Conservation (phyloP, 2,329 filamentous ascomycete genomes). For the Thelonectria blattea region DNA sequence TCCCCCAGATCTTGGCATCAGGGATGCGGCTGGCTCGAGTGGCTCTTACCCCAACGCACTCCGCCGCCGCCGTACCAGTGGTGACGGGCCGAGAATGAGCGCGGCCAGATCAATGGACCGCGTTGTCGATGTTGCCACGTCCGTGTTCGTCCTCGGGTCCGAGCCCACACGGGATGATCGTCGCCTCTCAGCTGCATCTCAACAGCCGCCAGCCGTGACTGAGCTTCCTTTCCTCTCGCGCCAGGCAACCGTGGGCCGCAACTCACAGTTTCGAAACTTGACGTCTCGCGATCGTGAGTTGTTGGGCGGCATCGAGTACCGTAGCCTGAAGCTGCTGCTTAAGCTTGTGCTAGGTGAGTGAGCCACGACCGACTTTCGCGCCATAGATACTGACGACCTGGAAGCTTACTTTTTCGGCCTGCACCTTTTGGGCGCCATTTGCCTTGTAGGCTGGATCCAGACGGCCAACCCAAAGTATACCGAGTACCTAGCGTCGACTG, state of each 20-base stretch:
- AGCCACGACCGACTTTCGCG: no score
- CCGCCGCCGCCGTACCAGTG: slow-evolving; percentile 34
- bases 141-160: slow-evolving; percentile 46
- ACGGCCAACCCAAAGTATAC: slow-evolving; percentile 48
- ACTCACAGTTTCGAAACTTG: slow-evolving; percentile 53
- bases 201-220: slow-evolving; percentile 24
- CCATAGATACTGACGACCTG: neutral
- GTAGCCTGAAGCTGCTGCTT: slow-evolving; percentile 54
- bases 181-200: slow-evolving; percentile 12
- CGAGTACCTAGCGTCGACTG: slow-evolving; percentile 47
- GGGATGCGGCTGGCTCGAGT: slow-evolving; percentile 18
- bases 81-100: slow-evolving; percentile 29
- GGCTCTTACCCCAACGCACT: slow-evolving; percentile 21
- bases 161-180: slow-evolving; percentile 13
- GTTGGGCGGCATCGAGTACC: slow-evolving; percentile 60
- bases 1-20: slow-evolving; percentile 30
- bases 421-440: slow-evolving; percentile 53
- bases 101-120: slow-evolving; percentile 46
- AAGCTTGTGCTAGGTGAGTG: slow-evolving; percentile 51
- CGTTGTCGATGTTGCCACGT: slow-evolving; percentile 43
- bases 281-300: slow-evolving; percentile 48
- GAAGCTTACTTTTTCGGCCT: slow-evolving; percentile 53
- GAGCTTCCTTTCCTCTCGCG: slow-evolving; percentile 49
- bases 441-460: slow-evolving; percentile 56
- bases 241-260: slow-evolving; percentile 51